Conservation (phyloP, 768 basidiomycete genomes). For the Panaeolus cyanescens region DNA sequence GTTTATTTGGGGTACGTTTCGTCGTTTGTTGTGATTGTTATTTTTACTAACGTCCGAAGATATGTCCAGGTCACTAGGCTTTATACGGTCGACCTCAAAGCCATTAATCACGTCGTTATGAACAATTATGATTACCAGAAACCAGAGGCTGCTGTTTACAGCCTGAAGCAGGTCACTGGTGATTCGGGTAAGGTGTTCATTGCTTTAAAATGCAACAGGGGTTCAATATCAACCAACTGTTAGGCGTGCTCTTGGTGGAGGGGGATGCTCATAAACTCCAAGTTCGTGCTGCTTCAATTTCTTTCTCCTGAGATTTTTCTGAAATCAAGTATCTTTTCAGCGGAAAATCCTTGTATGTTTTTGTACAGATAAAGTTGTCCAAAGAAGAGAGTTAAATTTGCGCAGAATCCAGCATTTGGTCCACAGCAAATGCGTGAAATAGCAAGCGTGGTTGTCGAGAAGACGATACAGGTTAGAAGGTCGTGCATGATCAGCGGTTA, state of each 20-base stretch:
- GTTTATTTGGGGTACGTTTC: conserved; percentile 39
- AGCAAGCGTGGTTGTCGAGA: conserved; percentile 53
- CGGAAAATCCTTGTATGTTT: conserved; percentile 40
- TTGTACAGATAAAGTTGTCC: not conserved
- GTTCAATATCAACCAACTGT: not conserved
- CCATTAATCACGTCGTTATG: conserved; percentile 60
- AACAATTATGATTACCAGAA: conserved; percentile 58
- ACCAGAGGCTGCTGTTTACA: conserved; percentile 37
- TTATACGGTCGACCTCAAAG: conserved; percentile 60
- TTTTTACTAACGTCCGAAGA: not conserved
- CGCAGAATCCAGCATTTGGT: conserved; percentile 67
- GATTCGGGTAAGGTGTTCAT: not conserved
- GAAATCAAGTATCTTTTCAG: conserved; percentile 18
- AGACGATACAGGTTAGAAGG: conserved; percentile 43
- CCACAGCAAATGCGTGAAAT: conserved; percentile 56
- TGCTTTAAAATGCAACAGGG: not conserved
- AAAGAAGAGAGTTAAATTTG: not conserved
- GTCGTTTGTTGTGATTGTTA: not conserved
- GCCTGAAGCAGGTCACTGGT: conserved; percentile 44
- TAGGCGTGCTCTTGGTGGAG: conserved; percentile 52
- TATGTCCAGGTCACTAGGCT: conserved; percentile 35
- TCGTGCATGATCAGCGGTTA: not conserved
- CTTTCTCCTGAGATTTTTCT: not conserved
- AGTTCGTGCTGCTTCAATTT: conserved; percentile 23
- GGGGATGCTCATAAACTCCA: conserved; percentile 44